phyloP scores from a whole-genome alignment of 495 filamentous ascomycete species.

The Xylaria venustula region DNA sequence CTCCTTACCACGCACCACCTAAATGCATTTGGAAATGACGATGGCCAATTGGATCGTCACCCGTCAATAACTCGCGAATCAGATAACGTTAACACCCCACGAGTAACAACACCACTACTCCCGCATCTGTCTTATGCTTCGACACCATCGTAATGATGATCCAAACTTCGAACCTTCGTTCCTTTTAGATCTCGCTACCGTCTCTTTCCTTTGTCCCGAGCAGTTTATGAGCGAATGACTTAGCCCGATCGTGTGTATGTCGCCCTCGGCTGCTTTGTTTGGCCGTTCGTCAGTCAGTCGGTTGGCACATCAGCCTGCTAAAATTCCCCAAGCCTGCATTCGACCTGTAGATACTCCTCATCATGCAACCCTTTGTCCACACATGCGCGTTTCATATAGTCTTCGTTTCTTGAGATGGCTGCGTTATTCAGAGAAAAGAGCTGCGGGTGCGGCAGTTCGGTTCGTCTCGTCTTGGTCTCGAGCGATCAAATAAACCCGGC shows the following conservation, averaged over 20 bases:
- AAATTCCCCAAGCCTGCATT: neutral
- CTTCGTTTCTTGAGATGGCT: neutral
- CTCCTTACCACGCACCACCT: neutral
- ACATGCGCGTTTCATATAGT: neutral
- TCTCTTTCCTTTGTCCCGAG: neutral
- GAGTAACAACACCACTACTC: constrained; percentile 24
- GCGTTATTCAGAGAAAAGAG: neutral
- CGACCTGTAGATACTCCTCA: neutral
- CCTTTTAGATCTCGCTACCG: neutral
- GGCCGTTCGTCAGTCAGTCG: neutral
- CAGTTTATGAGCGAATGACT: constrained; percentile 1
- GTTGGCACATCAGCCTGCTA: neutral
- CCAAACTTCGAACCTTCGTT: neutral
- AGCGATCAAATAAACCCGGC: constrained; percentile 37
- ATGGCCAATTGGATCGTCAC: neutral
- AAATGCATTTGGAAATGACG: neutral
- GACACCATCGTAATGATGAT: neutral
- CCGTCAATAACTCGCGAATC: constrained; percentile 38
- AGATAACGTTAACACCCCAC: constrained; percentile 38
- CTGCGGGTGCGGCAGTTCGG: neutral
- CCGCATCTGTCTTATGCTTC: neutral
- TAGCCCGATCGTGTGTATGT: neutral
- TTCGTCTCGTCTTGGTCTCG: constrained; percentile 1
- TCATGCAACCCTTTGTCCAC: neutral
- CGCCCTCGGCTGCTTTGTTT: neutral